These are phyloP conservation scores for Phylloporus rhodoxanthus DNA, from an alignment of 768 basidiomycete species.

Conservation along the genomic window DNA sequence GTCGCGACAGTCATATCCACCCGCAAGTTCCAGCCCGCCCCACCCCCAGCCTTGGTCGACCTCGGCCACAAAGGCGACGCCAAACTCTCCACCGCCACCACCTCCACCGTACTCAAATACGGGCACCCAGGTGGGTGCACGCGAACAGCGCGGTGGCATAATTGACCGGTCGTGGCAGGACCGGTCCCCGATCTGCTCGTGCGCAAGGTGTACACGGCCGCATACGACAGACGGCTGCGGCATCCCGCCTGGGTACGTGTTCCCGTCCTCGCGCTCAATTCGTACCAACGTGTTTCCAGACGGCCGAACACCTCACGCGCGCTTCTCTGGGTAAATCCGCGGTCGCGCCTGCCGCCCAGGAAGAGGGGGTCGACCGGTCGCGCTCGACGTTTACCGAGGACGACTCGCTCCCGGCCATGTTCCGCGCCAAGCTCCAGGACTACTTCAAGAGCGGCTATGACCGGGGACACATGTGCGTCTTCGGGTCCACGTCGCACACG, in stretches of 20 bases:
- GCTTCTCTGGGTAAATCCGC: conserved; percentile 58
- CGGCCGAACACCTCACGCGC: conserved; percentile 89
- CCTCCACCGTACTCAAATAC: conserved; percentile 57
- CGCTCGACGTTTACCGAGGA: conserved; percentile 85
- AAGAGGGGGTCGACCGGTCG: conserved; percentile 55
- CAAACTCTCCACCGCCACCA: no score
- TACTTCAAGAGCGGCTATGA: conserved; percentile 94
- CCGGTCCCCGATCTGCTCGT: conserved; percentile 76
- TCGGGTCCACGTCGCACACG: neutral
- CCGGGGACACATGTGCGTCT: conserved; percentile 86
- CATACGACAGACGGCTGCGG: conserved; percentile 82
- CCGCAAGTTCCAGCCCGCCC: conserved; percentile 16
- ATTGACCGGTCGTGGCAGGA: conserved; percentile 42
- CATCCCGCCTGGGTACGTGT: conserved; percentile 87
- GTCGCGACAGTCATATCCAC: conserved; percentile 48
- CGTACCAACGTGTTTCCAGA: conserved; percentile 40
- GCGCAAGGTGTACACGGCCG: conserved; percentile 79
- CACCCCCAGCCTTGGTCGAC: conserved; percentile 36
- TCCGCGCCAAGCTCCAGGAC: conserved; percentile 80
- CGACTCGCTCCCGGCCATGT: conserved; percentile 61
- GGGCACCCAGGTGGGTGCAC: conserved; percentile 17
- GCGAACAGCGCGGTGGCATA: neutral
- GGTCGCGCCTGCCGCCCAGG: conserved; percentile 29
- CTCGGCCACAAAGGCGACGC: conserved; percentile 41
- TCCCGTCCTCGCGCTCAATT: neutral